Base-by-base conservation (phyloP, 2,329 filamentous ascomycete species). In the Pseudogymnoascus sp. region DNA sequence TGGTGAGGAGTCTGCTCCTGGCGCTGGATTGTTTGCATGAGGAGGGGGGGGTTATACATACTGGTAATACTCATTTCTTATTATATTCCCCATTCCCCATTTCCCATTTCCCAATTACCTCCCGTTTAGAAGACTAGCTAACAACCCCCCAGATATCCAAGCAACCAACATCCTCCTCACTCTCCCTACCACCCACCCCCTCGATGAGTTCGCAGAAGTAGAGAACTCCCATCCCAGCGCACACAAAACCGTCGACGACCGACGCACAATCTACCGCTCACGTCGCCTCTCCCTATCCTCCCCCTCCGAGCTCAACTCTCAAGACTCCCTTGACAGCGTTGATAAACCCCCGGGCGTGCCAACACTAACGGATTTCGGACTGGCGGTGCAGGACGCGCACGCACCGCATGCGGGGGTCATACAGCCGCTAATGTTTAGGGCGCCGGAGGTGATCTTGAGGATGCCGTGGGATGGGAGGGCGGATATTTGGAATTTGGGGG, bases 21-120 rank as follows among this genome's bases (percentile, higher is more conserved):
- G 69, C 65, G 5, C 63, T 71, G 10, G 67, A 70, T 29, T 70
- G 62, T 59, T 62, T 71, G 29, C 70, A 71, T 58, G 61, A 62
- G 8, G 66, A 72, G 44, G 63, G 61, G 17, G 59, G 65, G 15
- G 39, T 71, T n/a, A 65, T 69, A 5, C 70, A 72, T 51, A 68
- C 67, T n/a, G 70, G 67, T 69, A 63, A 39, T 38, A 9, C 33
- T 35, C 8, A 35, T 62, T 72, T 3, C 12, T 25, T n/a, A n/a
- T n/a, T n/a, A n/a, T n/a, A 29, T 15, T 27, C 5, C 12, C 9
- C 17, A 17, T 13, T 39, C 6, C 36, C 7, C 21, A 21, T n/a
- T 17, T 66, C 69, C 75, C 74, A 75, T 58, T 74, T 63, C n/a
- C 35, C n/a, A n/a, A n/a, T n/a, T n/a, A n/a, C 35, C 10, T 1